Conservation (phyloP, 1,284 basidiomycete genomes). For the Sphagnurus paluster region DNA sequence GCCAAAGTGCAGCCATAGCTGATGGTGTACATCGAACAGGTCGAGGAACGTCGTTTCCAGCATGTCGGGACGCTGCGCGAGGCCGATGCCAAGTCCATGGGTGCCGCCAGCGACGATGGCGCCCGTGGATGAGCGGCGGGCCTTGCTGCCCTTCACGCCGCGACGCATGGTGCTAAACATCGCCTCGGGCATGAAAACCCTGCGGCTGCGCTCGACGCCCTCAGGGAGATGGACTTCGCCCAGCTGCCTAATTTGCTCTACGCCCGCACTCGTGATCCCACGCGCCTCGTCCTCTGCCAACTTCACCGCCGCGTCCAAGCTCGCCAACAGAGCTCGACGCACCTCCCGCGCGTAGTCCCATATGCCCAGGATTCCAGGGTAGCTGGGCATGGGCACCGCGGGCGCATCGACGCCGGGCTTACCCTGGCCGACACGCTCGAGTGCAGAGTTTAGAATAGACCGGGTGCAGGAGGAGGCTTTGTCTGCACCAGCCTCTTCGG, state of each 20-base stretch:
- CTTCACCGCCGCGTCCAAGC: constrained; percentile 82
- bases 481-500: constrained; percentile 79
- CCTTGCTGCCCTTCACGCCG: constrained; percentile 48
- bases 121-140: constrained; percentile 42
- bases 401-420: constrained; percentile 59
- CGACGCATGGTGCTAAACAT: constrained; percentile 80
- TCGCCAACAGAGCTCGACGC: constrained; percentile 74
- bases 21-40: constrained; percentile 87
- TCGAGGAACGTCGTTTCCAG: constrained; percentile 78
- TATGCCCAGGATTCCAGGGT: constrained; percentile 84
- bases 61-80: constrained; percentile 69
- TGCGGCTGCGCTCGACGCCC: constrained; percentile 75
- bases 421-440: constrained; percentile 80
- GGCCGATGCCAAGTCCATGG: constrained; percentile 74
- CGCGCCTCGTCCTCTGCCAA: constrained; percentile 87
- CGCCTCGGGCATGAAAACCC: constrained; percentile 92
- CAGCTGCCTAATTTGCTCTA: constrained; percentile 68
- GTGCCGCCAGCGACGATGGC: constrained; percentile 71
- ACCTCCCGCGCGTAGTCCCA: constrained; percentile 93
- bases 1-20: constrained; percentile 68
- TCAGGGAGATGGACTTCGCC: constrained; percentile 82
- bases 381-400: constrained; percentile 68
- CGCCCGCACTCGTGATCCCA: constrained; percentile 64
- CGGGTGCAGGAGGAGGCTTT: constrained; percentile 57
- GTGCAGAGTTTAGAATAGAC: constrained; percentile 64